Percentiles rank a stretch among this genome's conserved stretches.
Conservation (phyloP, 331 rosid genomes). For the Quercus tomentella region DNA sequence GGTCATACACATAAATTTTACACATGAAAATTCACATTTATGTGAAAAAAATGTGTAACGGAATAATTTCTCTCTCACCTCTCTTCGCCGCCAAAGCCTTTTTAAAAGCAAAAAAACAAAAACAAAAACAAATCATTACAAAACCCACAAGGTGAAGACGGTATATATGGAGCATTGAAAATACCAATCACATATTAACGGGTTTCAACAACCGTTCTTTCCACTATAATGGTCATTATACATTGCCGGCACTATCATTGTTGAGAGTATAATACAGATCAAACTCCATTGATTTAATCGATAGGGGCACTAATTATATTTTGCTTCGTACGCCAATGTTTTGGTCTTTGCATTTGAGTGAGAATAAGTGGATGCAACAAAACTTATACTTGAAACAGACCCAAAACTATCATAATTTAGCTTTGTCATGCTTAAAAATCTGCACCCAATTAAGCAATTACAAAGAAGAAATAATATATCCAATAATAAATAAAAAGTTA, state of each 20-base stretch:
- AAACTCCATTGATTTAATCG: slow-evolving; percentile 13
- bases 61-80: too few relatives aligned
- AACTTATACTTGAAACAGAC: slow-evolving; percentile 8
- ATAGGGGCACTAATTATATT: not conserved
- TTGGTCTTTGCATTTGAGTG: slow-evolving; percentile 9
- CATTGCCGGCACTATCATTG: slow-evolving; percentile 14
- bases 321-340: slow-evolving; percentile 21
- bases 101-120: too few relatives aligned
- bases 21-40: too few relatives aligned
- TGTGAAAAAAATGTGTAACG: too few relatives aligned
- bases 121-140: too few relatives aligned
- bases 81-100: too few relatives aligned
- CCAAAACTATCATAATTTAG: slow-evolving; percentile 9
- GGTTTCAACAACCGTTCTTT: not conserved
- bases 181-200: too few relatives aligned
- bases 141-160: too few relatives aligned
- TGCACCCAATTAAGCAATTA: not conserved
- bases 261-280: slow-evolving; percentile 25
- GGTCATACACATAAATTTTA: too few relatives aligned
- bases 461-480: not conserved
- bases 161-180: too few relatives aligned
- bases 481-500: not conserved
- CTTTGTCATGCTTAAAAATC: slow-evolving; percentile 14
- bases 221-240: slow-evolving; percentile 16
- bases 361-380: slow-evolving; percentile 13